Percentiles rank a stretch among this genome's conserved stretches.
Conservation (phyloP, 306 rosid genomes). For the Vicia villosa region DNA sequence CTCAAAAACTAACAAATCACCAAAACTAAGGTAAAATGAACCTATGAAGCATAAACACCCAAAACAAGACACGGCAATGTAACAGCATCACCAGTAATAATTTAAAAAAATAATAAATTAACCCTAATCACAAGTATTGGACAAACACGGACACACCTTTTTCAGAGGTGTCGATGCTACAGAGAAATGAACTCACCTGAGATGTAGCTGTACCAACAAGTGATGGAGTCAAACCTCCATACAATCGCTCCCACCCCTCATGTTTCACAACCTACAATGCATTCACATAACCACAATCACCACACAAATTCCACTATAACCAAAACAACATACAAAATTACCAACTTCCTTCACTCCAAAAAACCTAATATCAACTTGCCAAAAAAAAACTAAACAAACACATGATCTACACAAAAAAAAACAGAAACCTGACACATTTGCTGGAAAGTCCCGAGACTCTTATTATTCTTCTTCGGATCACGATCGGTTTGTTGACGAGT, state of each 20-base stretch:
- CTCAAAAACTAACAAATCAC: neutral
- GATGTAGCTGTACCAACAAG: slow-evolving; percentile 87
- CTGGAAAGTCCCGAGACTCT: slow-evolving; percentile 59
- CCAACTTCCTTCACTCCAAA: neutral
- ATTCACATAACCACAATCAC: slow-evolving; percentile 24
- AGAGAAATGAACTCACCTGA: slow-evolving; percentile 63
- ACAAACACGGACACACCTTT: too few relatives aligned
- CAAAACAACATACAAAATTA: neutral
- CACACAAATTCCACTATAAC: neutral
- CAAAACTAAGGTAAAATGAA: slow-evolving; percentile 28
- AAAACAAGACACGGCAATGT: too few relatives aligned
- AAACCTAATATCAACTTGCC: slow-evolving; percentile 17
- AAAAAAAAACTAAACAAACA: slow-evolving; percentile 22
- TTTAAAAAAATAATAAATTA: too few relatives aligned
- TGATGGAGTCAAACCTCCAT: slow-evolving; percentile 88
- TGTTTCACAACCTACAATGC: slow-evolving; percentile 68
- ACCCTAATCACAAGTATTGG: too few relatives aligned
- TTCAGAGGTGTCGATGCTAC: too few relatives aligned
- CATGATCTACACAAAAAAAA: neutral
- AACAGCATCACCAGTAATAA: too few relatives aligned
- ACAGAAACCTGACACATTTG: slow-evolving; percentile 72
- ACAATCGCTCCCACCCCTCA: slow-evolving; percentile 91
- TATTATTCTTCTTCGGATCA: slow-evolving; percentile 64
- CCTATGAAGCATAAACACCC: neutral
- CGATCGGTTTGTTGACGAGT: slow-evolving; percentile 97